These are phyloP conservation scores for Irpex sp. DNA, from an alignment of 1,284 basidiomycete genomes.

Conservation along the genomic window DNA sequence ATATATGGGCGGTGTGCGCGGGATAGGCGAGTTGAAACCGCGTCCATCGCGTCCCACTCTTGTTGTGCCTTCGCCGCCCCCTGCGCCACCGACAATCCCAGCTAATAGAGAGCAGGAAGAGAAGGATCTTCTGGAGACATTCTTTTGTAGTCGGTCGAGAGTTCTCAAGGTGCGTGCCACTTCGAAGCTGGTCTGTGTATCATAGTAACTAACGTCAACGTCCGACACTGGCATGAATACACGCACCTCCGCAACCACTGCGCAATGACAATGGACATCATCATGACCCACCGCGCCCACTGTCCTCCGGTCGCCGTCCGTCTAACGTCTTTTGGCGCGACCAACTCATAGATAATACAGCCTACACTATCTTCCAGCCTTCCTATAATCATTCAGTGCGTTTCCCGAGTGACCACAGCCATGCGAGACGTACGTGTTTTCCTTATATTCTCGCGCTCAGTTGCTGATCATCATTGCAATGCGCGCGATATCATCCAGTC, in stretches of 20 bases:
- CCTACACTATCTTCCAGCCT: not conserved
- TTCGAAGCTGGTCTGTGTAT: not conserved
- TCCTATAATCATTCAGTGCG: not conserved
- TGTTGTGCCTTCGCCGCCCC: not conserved
- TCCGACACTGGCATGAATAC: too few species aligned
- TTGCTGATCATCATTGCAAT: not conserved
- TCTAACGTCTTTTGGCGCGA: not conserved
- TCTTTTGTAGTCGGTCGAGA: slow-evolving; percentile 2
- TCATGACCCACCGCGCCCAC: not conserved
- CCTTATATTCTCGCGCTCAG: not conserved
- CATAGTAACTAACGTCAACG: not conserved
- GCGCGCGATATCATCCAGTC: not conserved
- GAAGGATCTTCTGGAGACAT: not conserved
- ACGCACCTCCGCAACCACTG: too few species aligned
- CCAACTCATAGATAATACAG: not conserved
- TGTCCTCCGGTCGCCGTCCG: not conserved
- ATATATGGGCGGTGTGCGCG: not conserved
- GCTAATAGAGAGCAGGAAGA: not conserved
- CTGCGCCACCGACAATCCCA: not conserved
- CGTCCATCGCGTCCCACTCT: not conserved
- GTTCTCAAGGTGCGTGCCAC: slow-evolving; percentile 6
- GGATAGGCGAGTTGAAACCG: not conserved
- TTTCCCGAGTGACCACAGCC: not conserved
- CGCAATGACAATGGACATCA: too few species aligned
- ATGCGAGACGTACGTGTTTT: not conserved